These are phyloP conservation scores for Yarrowia keelungensis DNA, from an alignment of 805 yeast genomes.

Conservation along the genomic window DNA sequence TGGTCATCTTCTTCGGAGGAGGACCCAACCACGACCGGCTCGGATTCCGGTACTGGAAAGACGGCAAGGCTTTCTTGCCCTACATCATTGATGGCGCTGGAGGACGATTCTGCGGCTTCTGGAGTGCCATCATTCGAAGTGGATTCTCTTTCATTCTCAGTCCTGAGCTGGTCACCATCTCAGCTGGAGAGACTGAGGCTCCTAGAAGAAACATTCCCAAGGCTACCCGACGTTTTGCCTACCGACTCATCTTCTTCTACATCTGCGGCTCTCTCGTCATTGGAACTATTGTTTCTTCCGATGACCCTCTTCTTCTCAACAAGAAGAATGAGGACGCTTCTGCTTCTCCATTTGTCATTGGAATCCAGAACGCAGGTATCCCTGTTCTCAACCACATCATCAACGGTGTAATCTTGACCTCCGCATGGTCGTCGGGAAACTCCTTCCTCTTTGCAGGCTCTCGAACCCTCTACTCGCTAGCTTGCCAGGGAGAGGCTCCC, in stretches of 20 bases:
- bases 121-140: constrained; percentile 69
- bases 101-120: constrained; percentile 68
- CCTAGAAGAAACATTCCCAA: constrained; percentile 80
- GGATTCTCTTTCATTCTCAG: constrained; percentile 83
- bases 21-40: constrained; percentile 60
- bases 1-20: constrained; percentile 60
- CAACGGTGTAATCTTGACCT: constrained; percentile 62
- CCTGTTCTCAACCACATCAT: constrained; percentile 60
- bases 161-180: constrained; percentile 78
- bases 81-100: constrained; percentile 60
- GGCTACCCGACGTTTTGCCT: constrained; percentile 77
- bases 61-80: constrained; percentile 57
- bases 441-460: constrained; percentile 66
- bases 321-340: constrained; percentile 67
- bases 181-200: constrained; percentile 82
- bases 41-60: constrained; percentile 62
- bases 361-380: constrained; percentile 60
- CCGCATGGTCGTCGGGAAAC: constrained; percentile 64
- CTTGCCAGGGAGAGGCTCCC: constrained; percentile 71
- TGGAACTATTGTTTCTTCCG: constrained; percentile 74
- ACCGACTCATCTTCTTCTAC: constrained; percentile 72
- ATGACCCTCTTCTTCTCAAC: constrained; percentile 59
- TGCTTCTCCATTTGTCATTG: constrained; percentile 67
- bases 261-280: constrained; percentile 71
- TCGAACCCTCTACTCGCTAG: constrained; percentile 63